Evolutionary conservation across 2,329 filamentous ascomycete genomes (phyloP), one percentile per base, ranked within the genome.

Genomic region (Ascochyta lentis): DNA sequence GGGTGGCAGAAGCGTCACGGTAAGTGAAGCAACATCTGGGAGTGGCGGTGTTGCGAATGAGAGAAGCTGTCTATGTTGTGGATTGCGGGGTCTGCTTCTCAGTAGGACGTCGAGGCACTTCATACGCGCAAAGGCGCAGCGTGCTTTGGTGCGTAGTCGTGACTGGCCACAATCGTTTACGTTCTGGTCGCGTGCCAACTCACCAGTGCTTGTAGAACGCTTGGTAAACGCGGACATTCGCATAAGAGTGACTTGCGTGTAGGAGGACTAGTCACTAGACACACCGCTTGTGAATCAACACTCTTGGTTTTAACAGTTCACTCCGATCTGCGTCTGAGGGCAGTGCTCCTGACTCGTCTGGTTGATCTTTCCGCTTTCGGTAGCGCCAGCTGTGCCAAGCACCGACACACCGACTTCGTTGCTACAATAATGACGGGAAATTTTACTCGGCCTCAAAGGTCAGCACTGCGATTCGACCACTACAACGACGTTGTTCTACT

Each of bases 121-220:
- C 72, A 58, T 62, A 62, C 9, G 72, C 63, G 50, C 76, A 71
- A 61, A 76, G 69, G 51, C 74, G 75, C 63, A 76, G 72, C 60
- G 70, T 75, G 70, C 68, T 58, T 61, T 55, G 34, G 42, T 54
- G 55, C 45, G 61, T 49, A 45, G 61, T 53, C 63, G 64, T 73
- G 64, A 73, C 60, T 71, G 67, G 69, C 52, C 54, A 55, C 48
- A 34, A 43, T 49, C 34, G 49, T 49, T 29, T 24, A 43, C 49
- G 43, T 48, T 56, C 24, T 64, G 66, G 68, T 73, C 70, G 70
- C 66, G 70, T 72, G 70, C 65, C 68, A 65, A 49, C 60, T 63
- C 67, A 67, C 51, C 64, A 64, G 40, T 44, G 40, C 54, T 62
- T 60, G 66, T 69, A 59, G 56, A 57, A 64, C 62, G 54, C 49